Base-by-base conservation (phyloP, 2,329 filamentous ascomycete species). In the Paracamarosporium sp. region DNA sequence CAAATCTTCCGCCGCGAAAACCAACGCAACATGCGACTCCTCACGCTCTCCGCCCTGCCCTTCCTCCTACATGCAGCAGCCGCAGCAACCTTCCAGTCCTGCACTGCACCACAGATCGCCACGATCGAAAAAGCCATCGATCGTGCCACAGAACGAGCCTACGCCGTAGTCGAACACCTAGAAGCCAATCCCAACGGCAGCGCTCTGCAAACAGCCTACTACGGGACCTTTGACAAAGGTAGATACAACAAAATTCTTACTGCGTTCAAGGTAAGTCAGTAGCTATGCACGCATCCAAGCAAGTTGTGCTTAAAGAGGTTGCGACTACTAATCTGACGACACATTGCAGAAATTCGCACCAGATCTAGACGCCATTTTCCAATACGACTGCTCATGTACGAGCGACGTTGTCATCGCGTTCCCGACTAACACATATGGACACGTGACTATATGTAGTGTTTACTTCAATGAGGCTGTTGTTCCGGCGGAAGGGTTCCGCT, bases 181-280 rank as follows among this genome's bases (percentile, higher is more conserved):
- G 48, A 43, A 30, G 35, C 35, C 4, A 43, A 52, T 25, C 48
- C 48, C 22, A 43, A 43, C 5, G 48, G 48, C 33, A 51, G 48
- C 27, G 35, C 20, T 9, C 12, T 51, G 22, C 48, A 51, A 30
- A 51, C 33, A 6, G 35, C 31, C 9, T 51, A 36, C 20, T 51
- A 51, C 22, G 48, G 48, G 1, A 51, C 31, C 1, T 51, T 51
- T 13, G 25, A 35, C 35, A 22, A 7, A 20, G 15, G 8, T 7
- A 36, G 48, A 1, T 43, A 51, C n/a, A 31, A 15, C 11, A 27
- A 31, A 15, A 41, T 43, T 8, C 9, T 51, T 15, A 31, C 35
- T 4, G 48, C 48, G 15, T 51, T 51, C 27, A n/a, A n/a, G n/a
- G n/a, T n/a, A n/a, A n/a, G n/a, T n/a, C n/a, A n/a, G n/a, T n/a